Evolutionary conservation across 805 yeast species (phyloP), one percentile per base, ranked within the genome.

Genomic region (Yamadazyma laniorum): DNA sequence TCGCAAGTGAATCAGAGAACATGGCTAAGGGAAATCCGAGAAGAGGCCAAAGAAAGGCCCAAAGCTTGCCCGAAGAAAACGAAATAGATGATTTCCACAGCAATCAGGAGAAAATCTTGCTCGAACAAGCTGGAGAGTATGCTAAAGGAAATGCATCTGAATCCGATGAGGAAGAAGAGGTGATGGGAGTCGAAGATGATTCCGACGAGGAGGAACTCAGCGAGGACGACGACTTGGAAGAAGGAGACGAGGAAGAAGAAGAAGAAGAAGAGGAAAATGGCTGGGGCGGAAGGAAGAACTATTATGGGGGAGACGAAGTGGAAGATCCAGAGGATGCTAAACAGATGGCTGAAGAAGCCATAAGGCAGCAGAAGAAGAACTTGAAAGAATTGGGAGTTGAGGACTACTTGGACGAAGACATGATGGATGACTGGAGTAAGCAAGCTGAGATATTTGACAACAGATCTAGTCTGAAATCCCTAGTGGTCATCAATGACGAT

Each of bases 341-440:
- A 45, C 80, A 77, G 45, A 81, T 89, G 63, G 93, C 91, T 41
- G 80, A 79, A 50, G 97, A 93, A 62, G 98, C 98, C 0, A 55
- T 86, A 34, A 79, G 88, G 54, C 80, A 87, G 49, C 97, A 90
- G 63, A 85, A 84, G 65, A 61, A 61, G 44, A 72, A 89, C 58
- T 63, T 87, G 42, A 79, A 79, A 48, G 95, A 84, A 31, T 68
- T 90, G 50, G 77, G 79, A 32, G 80, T 84, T 75, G 85, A 63
- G 38, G 74, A 68, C 43, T 68, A 57, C 40, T 49, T 67, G 50
- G 93, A 87, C 46, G 95, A 87, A 40, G 90, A 81, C 40, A 75
- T 79, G 60, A 72, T 78, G 48, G 89, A 79, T 18, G 95, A 85
- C 47, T 91, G 97, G 96, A 67, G 74, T 25, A 74, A 76, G 47